These are phyloP conservation scores for Fremontodendron californicum DNA, from an alignment of 345 rosid species.

Conservation along the genomic window DNA sequence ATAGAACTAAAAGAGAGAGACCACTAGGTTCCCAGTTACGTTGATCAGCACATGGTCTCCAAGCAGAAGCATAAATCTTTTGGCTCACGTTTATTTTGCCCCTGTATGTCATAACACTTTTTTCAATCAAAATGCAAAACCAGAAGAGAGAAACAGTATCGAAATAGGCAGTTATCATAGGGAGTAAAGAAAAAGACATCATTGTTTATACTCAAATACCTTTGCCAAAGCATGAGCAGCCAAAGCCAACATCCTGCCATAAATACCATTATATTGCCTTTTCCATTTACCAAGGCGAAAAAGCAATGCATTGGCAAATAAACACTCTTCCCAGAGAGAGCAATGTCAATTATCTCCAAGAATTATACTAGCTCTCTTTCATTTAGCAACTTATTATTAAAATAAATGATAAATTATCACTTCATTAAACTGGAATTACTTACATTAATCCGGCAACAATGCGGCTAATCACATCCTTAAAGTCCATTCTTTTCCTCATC, in stretches of 20 bases:
- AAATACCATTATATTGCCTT: constrained; percentile 46
- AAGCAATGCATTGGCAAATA: not conserved
- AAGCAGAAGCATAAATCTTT: constrained; percentile 88
- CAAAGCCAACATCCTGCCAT: constrained; percentile 76
- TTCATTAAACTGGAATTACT: not conserved
- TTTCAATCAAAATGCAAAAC: constrained; percentile 6
- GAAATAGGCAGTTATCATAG: not conserved
- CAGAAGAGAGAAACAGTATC: not conserved
- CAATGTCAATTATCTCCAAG: not conserved
- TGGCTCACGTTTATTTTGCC: constrained; percentile 79
- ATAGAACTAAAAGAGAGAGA: constrained; percentile 32
- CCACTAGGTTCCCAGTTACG: constrained; percentile 69
- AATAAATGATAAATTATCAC: not conserved
- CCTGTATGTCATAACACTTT: constrained; percentile 28
- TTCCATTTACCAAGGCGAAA: constrained; percentile 32
- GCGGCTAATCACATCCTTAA: not conserved
- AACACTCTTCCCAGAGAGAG: not conserved
- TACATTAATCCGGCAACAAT: not conserved
- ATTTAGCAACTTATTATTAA: not conserved
- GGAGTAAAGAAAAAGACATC: not conserved
- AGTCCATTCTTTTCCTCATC: not conserved
- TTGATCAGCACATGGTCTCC: constrained; percentile 89
- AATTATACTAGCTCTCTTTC: not conserved
- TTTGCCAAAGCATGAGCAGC: constrained; percentile 96
- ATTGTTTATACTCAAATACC: constrained; percentile 40